phyloP scores from a whole-genome alignment of 208 protist genomes.

The Naegleria lovaniensis region DNA sequence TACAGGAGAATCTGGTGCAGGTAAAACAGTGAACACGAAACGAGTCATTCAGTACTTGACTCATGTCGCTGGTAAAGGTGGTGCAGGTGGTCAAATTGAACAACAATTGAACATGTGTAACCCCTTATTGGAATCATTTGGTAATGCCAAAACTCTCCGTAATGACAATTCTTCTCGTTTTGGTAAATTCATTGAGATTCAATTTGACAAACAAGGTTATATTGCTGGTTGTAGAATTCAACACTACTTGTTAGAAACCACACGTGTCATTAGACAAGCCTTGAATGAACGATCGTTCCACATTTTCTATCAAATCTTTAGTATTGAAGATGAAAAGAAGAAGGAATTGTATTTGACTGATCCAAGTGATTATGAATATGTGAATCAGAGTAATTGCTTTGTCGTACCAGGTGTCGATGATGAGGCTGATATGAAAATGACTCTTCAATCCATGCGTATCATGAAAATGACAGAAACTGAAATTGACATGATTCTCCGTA shows the following conservation, averaged over 20 bases:
- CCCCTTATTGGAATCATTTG: slow-evolving; percentile 77
- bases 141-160: slow-evolving; percentile 73
- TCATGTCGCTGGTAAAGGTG: neutral
- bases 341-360: slow-evolving; percentile 28
- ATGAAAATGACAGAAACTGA: slow-evolving; percentile 54
- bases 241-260: slow-evolving; percentile 67
- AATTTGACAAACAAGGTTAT: slow-evolving; percentile 49
- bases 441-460: slow-evolving; percentile 46
- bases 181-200: slow-evolving; percentile 67
- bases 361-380: slow-evolving; percentile 34
- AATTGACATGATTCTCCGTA: slow-evolving; percentile 43
- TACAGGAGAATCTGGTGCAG: slow-evolving; percentile 62
- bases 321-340: slow-evolving; percentile 28
- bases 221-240: slow-evolving; percentile 52
- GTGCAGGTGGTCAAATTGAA: slow-evolving; percentile 41
- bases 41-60: slow-evolving; percentile 54
- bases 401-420: slow-evolving; percentile 29
- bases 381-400: slow-evolving; percentile 41
- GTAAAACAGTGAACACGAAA: slow-evolving; percentile 63
- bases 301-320: slow-evolving; percentile 71
- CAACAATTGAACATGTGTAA: slow-evolving; percentile 52
- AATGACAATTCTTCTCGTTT: slow-evolving; percentile 80
- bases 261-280: slow-evolving; percentile 55
- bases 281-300: slow-evolving; percentile 70
- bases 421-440: slow-evolving; percentile 38